Evolutionary conservation across 306 rosid genomes (phyloP).

Genomic region (Citrullus colocynthis): DNA sequence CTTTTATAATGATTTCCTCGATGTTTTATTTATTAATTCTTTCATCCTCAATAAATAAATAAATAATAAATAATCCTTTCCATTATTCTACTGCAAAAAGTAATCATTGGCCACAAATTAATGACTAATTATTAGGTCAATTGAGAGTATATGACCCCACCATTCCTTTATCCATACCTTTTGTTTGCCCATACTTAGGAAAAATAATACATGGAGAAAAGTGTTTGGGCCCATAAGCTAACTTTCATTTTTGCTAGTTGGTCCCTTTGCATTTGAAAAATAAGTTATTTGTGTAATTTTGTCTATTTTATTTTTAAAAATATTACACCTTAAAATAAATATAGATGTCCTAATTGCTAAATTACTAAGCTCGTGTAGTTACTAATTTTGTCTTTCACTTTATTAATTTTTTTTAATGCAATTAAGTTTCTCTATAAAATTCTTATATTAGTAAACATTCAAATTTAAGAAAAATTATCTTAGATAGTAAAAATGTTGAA

Average conservation of each 20-base stretch:
- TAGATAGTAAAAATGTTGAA: too few species aligned
- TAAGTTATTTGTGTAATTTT: too few species aligned
- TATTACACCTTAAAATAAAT: too few species aligned
- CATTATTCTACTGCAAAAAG: neutral
- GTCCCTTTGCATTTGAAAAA: neutral
- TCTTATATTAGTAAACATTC: too few species aligned
- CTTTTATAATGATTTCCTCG: neutral
- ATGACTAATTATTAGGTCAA: neutral
- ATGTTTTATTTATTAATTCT: neutral
- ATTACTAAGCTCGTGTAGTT: too few species aligned
- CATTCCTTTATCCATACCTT: neutral
- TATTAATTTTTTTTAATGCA: too few species aligned
- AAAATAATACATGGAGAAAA: neutral
- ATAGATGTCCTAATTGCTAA: too few species aligned
- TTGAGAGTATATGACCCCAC: neutral
- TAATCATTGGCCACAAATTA: neutral
- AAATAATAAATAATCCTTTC: neutral
- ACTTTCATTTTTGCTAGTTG: neutral
- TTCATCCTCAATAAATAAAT: too few species aligned
- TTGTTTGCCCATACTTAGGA: neutral
- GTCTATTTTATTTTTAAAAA: too few species aligned
- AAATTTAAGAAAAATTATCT: too few species aligned
- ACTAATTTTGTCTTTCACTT: too few species aligned
- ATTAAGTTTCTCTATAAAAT: too few species aligned
- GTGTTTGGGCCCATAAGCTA: neutral